Evolutionary conservation across 345 rosid species (phyloP), one percentile per base, ranked within the genome.

Genomic region (Pugionium dolabratum): DNA sequence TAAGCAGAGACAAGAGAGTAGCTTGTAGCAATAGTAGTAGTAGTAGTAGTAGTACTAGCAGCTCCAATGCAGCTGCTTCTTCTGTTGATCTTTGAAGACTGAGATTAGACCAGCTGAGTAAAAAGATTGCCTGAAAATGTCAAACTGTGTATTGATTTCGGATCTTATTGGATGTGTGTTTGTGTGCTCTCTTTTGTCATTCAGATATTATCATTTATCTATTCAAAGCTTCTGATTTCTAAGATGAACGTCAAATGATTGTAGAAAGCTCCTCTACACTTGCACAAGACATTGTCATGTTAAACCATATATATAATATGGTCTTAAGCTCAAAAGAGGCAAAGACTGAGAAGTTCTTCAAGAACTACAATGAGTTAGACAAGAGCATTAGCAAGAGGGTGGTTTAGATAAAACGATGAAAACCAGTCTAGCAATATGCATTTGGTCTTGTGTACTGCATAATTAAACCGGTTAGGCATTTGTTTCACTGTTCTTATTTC

Each of bases 1-100:
- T 93, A 68, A 88, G 91, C 57, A 82, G 91, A 73, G 97, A 86
- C 67, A 90, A 76, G 76, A 84, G 86, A 73, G 75, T 80, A 26
- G 65, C 62, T 77, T 82, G 90, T 57, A 76, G 74, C 53, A 60
- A 57, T 73, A 65, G 58, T 59, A 78, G 65, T 75, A 36, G 74
- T 50, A 79, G 79, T 42, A 75, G 74, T 40, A 40, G 44, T 40
- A 8, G 66, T 76, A 37, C 71, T 39, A 58, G 76, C 59, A 67
- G 72, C 67, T 67, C 85, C 35, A 70, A 42, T 62, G 82, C 82
- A n/a, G n/a, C n/a, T 77, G 59, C 64, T 66, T 73, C 85, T 76
- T 66, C 76, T 49, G 71, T 55, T 64, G 91, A 82, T 76, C 84
- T 70, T 71, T 85, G 75, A 80, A 61, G 36, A 2, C 40, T 43